Evolutionary conservation across 2,329 filamentous ascomycete species (phyloP).

Genomic region (Ceratocystiopsis sp.): DNA sequence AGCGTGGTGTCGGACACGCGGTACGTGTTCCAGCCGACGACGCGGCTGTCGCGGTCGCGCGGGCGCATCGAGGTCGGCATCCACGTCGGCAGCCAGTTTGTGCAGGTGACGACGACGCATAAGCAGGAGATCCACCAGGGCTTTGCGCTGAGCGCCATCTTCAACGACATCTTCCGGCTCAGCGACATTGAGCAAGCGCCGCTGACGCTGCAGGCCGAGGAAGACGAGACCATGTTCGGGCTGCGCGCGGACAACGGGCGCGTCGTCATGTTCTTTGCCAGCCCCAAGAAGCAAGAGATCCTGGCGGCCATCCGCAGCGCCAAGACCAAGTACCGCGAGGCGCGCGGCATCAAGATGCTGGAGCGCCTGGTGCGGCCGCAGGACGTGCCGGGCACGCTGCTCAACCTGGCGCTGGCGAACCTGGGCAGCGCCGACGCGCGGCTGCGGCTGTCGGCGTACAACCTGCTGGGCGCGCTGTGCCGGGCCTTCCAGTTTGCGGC

Average conservation of each 20-base stretch:
- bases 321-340: constrained; percentile 46
- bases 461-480: constrained; percentile 48
- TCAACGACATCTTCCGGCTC: constrained; percentile 55
- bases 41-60: constrained; percentile 48
- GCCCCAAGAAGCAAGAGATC: constrained; percentile 44
- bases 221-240: constrained; percentile 46
- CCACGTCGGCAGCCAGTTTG: constrained; percentile 51
- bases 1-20: constrained; percentile 49
- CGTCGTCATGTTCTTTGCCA: constrained; percentile 57
- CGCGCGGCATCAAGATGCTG: constrained; percentile 39
- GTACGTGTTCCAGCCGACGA: constrained; percentile 49
- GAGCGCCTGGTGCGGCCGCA: constrained; percentile 51
- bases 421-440: constrained; percentile 43
- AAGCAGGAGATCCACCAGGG: constrained; percentile 51
- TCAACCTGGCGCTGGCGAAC: constrained; percentile 52
- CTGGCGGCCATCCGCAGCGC: constrained; percentile 45
- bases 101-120: constrained; percentile 51
- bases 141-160: constrained; percentile 41
- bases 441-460: constrained; percentile 48
- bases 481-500: constrained; percentile 50
- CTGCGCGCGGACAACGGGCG: constrained; percentile 51
- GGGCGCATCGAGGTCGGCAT: constrained; percentile 54
- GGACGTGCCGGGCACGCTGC: constrained; percentile 51
- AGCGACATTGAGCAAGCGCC: constrained; percentile 51
- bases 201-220: constrained; percentile 45